Conservation (phyloP, 306 rosid species). For the Prunus fruticosa region DNA sequence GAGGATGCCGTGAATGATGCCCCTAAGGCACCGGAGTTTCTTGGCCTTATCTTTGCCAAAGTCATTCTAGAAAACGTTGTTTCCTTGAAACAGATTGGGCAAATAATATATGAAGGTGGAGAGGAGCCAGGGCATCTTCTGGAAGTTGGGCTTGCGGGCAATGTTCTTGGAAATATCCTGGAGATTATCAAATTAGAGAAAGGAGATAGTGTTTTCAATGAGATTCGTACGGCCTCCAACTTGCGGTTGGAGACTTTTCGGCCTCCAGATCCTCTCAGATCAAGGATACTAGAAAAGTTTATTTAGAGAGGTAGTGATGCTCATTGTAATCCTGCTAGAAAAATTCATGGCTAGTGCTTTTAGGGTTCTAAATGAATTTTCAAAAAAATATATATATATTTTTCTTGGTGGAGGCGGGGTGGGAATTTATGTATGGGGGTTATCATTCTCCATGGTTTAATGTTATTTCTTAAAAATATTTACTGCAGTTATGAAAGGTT, state of each 20-base stretch:
- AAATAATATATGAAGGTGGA: slow-evolving; percentile 60
- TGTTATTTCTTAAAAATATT: slow-evolving; percentile 47
- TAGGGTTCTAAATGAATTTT: slow-evolving; percentile 45
- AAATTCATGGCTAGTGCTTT: slow-evolving; percentile 37
- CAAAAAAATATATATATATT: slow-evolving; percentile 23
- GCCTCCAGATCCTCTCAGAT: slow-evolving; percentile 48
- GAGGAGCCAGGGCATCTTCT: slow-evolving; percentile 67
- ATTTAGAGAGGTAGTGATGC: slow-evolving; percentile 60
- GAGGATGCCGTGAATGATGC: slow-evolving; percentile 90
- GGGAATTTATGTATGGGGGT: slow-evolving; percentile 39
- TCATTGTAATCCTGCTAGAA: slow-evolving; percentile 47
- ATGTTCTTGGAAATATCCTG: slow-evolving; percentile 70
- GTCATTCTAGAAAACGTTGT: slow-evolving; percentile 49
- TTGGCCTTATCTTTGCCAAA: slow-evolving; percentile 59
- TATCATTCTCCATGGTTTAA: slow-evolving; percentile 35
- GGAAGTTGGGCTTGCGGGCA: slow-evolving; percentile 66
- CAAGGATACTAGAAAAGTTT: slow-evolving; percentile 68
- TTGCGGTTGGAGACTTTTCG: slow-evolving; percentile 63
- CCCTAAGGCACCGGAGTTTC: slow-evolving; percentile 82
- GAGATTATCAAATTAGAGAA: slow-evolving; percentile 54
- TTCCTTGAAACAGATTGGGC: slow-evolving; percentile 60
- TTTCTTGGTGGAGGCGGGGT: slow-evolving; percentile 38
- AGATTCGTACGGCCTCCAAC: slow-evolving; percentile 41
- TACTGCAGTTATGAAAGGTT: slow-evolving; percentile 49
- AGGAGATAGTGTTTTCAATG: slow-evolving; percentile 56